Evolutionary conservation across 2,329 filamentous ascomycete species (phyloP).

Genomic region (Penicillium rolfsii): DNA sequence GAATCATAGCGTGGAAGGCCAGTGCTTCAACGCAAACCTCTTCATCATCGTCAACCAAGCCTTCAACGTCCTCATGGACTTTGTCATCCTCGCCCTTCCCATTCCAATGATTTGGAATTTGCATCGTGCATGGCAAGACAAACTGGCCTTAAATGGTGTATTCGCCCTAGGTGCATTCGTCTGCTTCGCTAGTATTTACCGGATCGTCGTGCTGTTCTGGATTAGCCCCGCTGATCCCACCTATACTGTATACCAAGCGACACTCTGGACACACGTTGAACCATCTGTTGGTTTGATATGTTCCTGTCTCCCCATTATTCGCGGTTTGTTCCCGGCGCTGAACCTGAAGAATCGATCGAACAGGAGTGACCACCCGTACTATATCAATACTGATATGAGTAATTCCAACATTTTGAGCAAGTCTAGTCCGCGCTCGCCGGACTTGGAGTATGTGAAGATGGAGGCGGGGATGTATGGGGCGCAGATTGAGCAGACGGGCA

Average conservation of each 20-base stretch:
- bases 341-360: conserved; percentile 31
- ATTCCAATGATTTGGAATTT: conserved; percentile 42
- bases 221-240: conserved; percentile 35
- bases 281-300: conserved; percentile 41
- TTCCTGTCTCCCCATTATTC: conserved; percentile 41
- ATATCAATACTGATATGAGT: conserved; percentile 33
- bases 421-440: conserved; percentile 31
- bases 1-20: conserved; percentile 32
- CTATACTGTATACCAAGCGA: conserved; percentile 40
- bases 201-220: conserved; percentile 42
- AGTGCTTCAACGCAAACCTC: conserved; percentile 33
- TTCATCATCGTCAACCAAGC: conserved; percentile 41
- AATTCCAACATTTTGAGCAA: conserved; percentile 30
- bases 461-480: conserved; percentile 28
- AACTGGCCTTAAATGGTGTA: conserved; percentile 39
- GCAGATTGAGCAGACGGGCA: conserved; percentile 17
- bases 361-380: conserved; percentile 27
- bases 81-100: conserved; percentile 36
- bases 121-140: conserved; percentile 41
- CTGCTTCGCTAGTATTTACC: conserved; percentile 43
- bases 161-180: conserved; percentile 39
- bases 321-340: conserved; percentile 37
- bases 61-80: conserved; percentile 41
- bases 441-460: conserved; percentile 36
- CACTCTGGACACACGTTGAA: conserved; percentile 43